Percentiles rank a stretch among this genome's conserved stretches.
phyloP scores from a whole-genome alignment of 2,329 filamentous ascomycete species.

The Zalaria sp. region DNA sequence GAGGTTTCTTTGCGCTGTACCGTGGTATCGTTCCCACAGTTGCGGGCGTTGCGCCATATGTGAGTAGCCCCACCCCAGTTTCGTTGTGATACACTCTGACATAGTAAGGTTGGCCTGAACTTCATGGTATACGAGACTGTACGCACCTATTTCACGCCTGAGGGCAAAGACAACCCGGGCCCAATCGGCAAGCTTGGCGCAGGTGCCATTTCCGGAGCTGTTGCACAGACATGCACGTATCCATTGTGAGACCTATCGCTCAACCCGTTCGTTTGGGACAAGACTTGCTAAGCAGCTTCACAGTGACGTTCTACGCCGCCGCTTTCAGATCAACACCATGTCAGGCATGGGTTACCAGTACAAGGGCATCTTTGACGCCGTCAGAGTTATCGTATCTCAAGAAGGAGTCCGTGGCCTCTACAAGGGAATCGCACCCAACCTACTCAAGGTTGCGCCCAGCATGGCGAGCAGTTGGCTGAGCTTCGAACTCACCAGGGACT shows the following conservation, averaged over 20 bases:
- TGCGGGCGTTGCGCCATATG: constrained; percentile 89
- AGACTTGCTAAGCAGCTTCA: neutral
- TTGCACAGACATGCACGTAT: constrained; percentile 96
- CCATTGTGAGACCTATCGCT: constrained; percentile 57
- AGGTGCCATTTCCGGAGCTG: constrained; percentile 86
- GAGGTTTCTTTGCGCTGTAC: constrained; percentile 75
- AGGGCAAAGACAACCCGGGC: constrained; percentile 73
- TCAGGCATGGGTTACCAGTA: constrained; percentile 96
- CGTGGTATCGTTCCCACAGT: constrained; percentile 88
- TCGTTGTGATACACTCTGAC: constrained; percentile 7
- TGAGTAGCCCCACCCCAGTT: constrained; percentile 23
- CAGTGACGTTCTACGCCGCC: constrained; percentile 78
- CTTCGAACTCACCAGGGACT: constrained; percentile 86
- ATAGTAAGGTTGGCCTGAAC: constrained; percentile 68
- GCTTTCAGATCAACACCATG: constrained; percentile 99
- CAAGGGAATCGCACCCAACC: constrained; percentile 89
- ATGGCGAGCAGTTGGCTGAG: constrained; percentile 99
- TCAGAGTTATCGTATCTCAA: constrained; percentile 65
- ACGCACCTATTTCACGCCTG: constrained; percentile 68
- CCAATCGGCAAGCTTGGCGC: constrained; percentile 71
- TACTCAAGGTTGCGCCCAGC: constrained; percentile 92
- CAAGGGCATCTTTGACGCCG: constrained; percentile 69
- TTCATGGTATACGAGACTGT: constrained; percentile 97
- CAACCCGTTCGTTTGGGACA: neutral
- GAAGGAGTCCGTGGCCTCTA: constrained; percentile 81